Conservation (phyloP, 495 filamentous ascomycete genomes). For the Articulospora tetracladia region DNA sequence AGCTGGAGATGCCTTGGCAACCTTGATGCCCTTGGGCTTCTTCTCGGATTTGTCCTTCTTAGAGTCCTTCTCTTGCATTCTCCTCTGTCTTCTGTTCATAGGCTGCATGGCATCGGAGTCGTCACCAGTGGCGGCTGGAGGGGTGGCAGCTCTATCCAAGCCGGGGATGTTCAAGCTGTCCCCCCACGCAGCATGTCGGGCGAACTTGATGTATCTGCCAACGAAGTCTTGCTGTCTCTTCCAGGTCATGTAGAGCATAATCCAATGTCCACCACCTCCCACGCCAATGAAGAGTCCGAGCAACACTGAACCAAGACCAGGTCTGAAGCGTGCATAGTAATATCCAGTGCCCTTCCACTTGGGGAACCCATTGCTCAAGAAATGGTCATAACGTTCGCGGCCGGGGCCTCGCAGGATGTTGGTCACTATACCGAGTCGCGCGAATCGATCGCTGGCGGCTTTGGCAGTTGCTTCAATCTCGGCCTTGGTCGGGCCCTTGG, state of each 20-base stretch:
- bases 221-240: constrained; percentile 88
- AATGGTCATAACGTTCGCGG: constrained; percentile 92
- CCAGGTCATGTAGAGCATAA: constrained; percentile 76
- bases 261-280: constrained; percentile 83
- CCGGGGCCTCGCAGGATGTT: constrained; percentile 76
- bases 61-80: constrained; percentile 78
- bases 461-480: constrained; percentile 74
- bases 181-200: constrained; percentile 84
- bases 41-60: constrained; percentile 55
- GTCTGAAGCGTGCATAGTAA: constrained; percentile 92
- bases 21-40: constrained; percentile 37
- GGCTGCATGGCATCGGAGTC: constrained; percentile 44
- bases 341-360: constrained; percentile 96
- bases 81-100: constrained; percentile 83
- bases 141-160: constrained; percentile 43
- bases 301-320: constrained; percentile 81
- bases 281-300: constrained; percentile 78
- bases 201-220: constrained; percentile 84
- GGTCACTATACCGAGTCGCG: constrained; percentile 76
- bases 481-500: constrained; percentile 63
- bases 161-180: constrained; percentile 69
- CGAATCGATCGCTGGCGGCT: constrained; percentile 72
- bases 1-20: constrained; percentile 46
- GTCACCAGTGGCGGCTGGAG: constrained; percentile 39
- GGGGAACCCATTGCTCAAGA: constrained; percentile 90